phyloP scores from a whole-genome alignment of 164 flowering plant genomes.

The Kingdonia uniflora region DNA sequence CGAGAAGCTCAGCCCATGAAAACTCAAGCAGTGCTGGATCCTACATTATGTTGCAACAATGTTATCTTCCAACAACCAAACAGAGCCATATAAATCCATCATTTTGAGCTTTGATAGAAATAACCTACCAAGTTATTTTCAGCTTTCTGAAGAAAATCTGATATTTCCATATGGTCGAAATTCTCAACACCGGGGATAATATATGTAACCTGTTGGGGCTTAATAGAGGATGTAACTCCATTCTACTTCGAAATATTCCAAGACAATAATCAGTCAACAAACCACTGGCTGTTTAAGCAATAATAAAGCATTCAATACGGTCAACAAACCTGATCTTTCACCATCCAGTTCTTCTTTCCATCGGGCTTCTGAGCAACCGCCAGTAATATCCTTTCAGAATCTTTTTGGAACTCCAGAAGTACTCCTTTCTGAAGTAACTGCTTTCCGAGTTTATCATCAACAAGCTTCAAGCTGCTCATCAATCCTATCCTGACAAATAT shows the following conservation, averaged over 20 bases:
- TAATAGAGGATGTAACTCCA: constrained; percentile 71
- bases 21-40: constrained; percentile 72
- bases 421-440: constrained; percentile 42
- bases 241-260: constrained; percentile 33
- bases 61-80: not conserved
- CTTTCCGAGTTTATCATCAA: constrained; percentile 48
- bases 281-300: not conserved
- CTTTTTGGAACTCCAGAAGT: constrained; percentile 77
- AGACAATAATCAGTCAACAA: constrained; percentile 6
- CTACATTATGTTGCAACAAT: constrained; percentile 26
- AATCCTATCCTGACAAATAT: constrained; percentile 32
- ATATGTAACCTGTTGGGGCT: constrained; percentile 85
- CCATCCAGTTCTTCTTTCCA: constrained; percentile 97
- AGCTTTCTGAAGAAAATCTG: constrained; percentile 54
- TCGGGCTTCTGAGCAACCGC: constrained; percentile 89
- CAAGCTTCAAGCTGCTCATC: constrained; percentile 32
- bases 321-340: constrained; percentile 91
- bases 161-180: constrained; percentile 54
- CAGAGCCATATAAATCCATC: not conserved
- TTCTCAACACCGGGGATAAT: constrained; percentile 76
- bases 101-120: not conserved
- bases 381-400: constrained; percentile 67
- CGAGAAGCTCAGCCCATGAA: constrained; percentile 93
- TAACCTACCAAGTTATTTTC: constrained; percentile 56
- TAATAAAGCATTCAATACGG: constrained; percentile 36